phyloP scores from a whole-genome alignment of 116 monocot genomes.

The Iris pallida region DNA sequence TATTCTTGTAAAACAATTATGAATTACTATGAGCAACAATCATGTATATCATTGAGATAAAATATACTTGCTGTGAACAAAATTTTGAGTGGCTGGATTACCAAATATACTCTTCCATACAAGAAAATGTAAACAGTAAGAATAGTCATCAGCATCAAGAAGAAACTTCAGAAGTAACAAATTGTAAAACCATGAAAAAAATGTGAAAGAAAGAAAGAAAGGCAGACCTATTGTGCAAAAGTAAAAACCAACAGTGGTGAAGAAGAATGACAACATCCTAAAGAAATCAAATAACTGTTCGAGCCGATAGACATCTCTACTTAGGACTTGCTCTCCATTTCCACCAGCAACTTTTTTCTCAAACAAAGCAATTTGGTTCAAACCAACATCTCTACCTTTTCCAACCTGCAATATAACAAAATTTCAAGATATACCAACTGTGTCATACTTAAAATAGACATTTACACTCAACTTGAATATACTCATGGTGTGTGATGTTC shows the following conservation, averaged over 20 bases:
- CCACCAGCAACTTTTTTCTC: slow-evolving; percentile 98
- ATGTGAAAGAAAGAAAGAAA: not conserved
- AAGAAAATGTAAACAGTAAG: slow-evolving; percentile 68
- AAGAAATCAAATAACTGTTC: slow-evolving; percentile 88
- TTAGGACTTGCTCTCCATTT: slow-evolving; percentile 95
- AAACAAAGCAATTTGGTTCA: slow-evolving; percentile 94
- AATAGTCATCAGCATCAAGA: slow-evolving; percentile 60
- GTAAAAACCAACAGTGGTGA: slow-evolving; percentile 74
- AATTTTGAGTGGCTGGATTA: no score
- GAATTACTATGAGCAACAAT: no score
- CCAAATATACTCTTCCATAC: slow-evolving; percentile 75
- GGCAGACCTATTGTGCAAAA: slow-evolving; percentile 77
- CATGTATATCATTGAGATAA: no score
- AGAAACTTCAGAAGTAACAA: no score
- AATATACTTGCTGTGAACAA: no score
- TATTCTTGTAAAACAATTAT: no score
- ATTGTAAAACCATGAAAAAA: not conserved
- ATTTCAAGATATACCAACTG: slow-evolving; percentile 7
- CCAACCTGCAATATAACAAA: slow-evolving; percentile 28
- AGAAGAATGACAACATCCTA: slow-evolving; percentile 68
- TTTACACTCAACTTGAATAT: slow-evolving; percentile 88
- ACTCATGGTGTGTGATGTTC: slow-evolving; percentile 96
- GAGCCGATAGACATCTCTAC: slow-evolving; percentile 86
- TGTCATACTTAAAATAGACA: no score
- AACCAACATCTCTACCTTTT: no score